Evolutionary conservation across 225 moss, liverwort and hornwort genomes (phyloP).

Genomic region (Climacium dendroides): DNA sequence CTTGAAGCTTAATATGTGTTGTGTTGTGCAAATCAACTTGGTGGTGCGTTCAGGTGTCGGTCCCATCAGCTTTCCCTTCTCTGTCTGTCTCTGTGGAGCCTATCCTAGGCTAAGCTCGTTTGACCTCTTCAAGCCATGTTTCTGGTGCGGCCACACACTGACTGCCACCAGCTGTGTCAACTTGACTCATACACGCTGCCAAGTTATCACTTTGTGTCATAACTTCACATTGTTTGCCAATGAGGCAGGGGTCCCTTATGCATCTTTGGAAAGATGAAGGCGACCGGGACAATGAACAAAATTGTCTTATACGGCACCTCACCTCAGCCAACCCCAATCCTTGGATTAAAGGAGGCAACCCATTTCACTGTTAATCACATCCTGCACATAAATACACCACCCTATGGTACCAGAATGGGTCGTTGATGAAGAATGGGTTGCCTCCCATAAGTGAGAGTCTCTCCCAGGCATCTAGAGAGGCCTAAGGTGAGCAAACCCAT

Average conservation of each 20-base stretch:
- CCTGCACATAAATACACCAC: no score
- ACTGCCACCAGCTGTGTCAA: neutral
- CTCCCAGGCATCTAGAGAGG: no score
- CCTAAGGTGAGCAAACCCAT: no score
- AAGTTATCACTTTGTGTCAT: neutral
- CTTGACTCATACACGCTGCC: neutral
- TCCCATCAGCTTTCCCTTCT: neutral
- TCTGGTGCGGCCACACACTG: no score
- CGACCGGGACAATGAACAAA: neutral
- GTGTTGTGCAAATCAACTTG: neutral
- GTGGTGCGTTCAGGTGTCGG: neutral
- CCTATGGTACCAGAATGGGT: no score
- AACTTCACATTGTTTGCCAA: neutral
- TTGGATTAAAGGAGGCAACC: no score
- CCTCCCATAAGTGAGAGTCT: no score
- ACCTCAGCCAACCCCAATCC: neutral
- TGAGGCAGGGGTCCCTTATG: neutral
- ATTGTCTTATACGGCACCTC: neutral
- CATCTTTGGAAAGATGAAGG: neutral
- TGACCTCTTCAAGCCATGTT: neutral
- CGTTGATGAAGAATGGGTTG: no score
- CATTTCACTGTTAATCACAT: no score
- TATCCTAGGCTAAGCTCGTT: neutral
- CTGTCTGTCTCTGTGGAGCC: neutral
- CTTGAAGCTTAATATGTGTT: no score